Evolutionary conservation across 2,329 filamentous ascomycete genomes (phyloP).

Genomic region (Chaetomiaceae sp.): DNA sequence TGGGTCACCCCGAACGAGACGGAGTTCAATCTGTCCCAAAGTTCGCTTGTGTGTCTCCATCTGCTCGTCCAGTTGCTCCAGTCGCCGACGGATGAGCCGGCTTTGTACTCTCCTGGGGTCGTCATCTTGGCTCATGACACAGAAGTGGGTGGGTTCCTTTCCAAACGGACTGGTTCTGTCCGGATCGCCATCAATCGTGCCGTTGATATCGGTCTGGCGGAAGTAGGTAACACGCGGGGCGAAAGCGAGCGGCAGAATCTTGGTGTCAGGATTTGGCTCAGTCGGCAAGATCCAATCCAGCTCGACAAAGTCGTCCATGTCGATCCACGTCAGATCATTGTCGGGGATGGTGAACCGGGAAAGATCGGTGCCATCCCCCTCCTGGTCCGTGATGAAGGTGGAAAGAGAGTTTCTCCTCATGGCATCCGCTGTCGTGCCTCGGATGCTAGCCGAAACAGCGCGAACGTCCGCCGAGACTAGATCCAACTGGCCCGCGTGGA

Average conservation of each 20-base stretch:
- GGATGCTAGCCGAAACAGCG: constrained; percentile 86
- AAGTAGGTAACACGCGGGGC: constrained; percentile 97
- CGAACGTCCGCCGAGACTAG: constrained; percentile 87
- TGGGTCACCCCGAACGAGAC: constrained; percentile 46
- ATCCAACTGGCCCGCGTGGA: constrained; percentile 90
- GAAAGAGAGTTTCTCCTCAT: constrained; percentile 57
- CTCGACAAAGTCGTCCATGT: constrained; percentile 99
- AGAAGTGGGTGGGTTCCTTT: constrained; percentile 87
- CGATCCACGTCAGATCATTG: constrained; percentile 92
- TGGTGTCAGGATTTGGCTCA: constrained; percentile 85
- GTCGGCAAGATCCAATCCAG: constrained; percentile 92
- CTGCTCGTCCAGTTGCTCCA: constrained; percentile 74
- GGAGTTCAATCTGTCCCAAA: constrained; percentile 72
- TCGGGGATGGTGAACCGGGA: constrained; percentile 94
- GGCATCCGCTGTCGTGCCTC: constrained; percentile 71
- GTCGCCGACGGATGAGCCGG: constrained; percentile 74
- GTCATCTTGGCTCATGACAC: constrained; percentile 87
- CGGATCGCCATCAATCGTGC: constrained; percentile 72
- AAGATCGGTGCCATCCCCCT: constrained; percentile 60
- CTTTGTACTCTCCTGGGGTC: constrained; percentile 86
- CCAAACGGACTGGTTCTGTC: constrained; percentile 86
- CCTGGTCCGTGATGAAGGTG: constrained; percentile 48
- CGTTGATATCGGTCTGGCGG: constrained; percentile 87
- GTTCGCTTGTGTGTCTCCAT: constrained; percentile 68
- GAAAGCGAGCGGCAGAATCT: constrained; percentile 86